These are phyloP conservation scores for Claviceps maximensis DNA, from an alignment of 2,329 filamentous ascomycete genomes.

Conservation along the genomic window DNA sequence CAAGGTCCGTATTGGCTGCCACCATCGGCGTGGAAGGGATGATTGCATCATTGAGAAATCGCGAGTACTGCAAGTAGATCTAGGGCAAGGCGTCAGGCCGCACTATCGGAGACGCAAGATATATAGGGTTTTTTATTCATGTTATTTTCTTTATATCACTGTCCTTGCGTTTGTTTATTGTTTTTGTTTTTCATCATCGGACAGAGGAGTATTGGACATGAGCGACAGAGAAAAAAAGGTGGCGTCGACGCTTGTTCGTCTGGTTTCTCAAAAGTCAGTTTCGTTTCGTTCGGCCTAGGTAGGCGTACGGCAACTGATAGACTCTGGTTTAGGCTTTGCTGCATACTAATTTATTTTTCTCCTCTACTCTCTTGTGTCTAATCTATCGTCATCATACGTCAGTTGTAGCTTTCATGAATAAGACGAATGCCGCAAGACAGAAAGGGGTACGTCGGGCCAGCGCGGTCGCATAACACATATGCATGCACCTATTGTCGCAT, in stretches of 20 bases:
- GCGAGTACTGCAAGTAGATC: too few species aligned
- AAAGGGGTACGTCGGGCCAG: neutral
- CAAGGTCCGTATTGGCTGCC: neutral
- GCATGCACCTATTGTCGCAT: neutral
- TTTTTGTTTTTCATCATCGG: neutral
- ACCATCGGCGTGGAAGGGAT: too few species aligned
- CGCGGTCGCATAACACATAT: neutral
- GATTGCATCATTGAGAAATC: too few species aligned
- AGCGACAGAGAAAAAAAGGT: too few species aligned
- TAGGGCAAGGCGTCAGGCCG: too few species aligned
- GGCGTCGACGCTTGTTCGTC: too few species aligned
- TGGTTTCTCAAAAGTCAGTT: too few species aligned
- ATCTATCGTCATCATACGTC: neutral
- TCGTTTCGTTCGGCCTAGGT: neutral
- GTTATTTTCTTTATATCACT: neutral
- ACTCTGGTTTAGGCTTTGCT: neutral
- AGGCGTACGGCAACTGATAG: neutral
- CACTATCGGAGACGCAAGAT: too few species aligned
- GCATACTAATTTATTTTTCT: neutral
- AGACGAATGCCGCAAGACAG: neutral
- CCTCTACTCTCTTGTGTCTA: neutral
- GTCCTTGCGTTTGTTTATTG: neutral
- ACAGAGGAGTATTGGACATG: too few species aligned
- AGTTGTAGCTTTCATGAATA: neutral
- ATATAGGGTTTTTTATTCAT: neutral